A percentile compares a stretch with the other conserved stretches of the same genome.
Evolutionary conservation across 345 rosid genomes (phyloP).

Genomic region (Pugionium dolabratum): DNA sequence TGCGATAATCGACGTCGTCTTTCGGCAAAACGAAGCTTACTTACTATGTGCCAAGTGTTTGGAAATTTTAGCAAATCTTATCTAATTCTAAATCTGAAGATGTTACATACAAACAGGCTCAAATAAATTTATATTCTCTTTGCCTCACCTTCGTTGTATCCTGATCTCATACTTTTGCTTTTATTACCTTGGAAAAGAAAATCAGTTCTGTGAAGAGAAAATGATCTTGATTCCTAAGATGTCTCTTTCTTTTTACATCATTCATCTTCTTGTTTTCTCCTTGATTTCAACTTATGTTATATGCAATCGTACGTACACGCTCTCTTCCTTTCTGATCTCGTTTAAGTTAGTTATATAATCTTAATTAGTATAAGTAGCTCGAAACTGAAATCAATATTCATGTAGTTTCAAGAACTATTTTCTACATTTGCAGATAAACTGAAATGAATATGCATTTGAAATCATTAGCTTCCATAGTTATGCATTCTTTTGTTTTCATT

Average conservation of each 20-base stretch:
- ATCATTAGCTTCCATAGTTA: neutral
- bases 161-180: neutral
- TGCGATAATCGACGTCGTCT: too few relatives aligned
- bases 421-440: neutral
- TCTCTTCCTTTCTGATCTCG: neutral
- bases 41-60: too few relatives aligned
- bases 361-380: too few relatives aligned
- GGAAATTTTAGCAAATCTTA: too few relatives aligned
- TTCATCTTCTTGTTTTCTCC: conserved; percentile 28
- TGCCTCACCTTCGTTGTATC: too few relatives aligned
- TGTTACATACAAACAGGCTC: too few relatives aligned
- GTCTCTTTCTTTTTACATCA: conserved; percentile 23
- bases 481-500: neutral
- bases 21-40: too few relatives aligned
- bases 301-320: conserved; percentile 27
- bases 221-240: conserved; percentile 20
- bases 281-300: conserved; percentile 23
- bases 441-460: too few relatives aligned
- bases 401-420: neutral
- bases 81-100: too few relatives aligned
- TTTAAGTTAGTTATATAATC: too few relatives aligned
- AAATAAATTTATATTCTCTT: too few relatives aligned
- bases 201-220: conserved; percentile 7
- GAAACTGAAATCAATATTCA: neutral
- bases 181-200: neutral